These are phyloP conservation scores for Cladosporium sp. DNA, from an alignment of 2,329 filamentous ascomycete species.

Conservation along the genomic window DNA sequence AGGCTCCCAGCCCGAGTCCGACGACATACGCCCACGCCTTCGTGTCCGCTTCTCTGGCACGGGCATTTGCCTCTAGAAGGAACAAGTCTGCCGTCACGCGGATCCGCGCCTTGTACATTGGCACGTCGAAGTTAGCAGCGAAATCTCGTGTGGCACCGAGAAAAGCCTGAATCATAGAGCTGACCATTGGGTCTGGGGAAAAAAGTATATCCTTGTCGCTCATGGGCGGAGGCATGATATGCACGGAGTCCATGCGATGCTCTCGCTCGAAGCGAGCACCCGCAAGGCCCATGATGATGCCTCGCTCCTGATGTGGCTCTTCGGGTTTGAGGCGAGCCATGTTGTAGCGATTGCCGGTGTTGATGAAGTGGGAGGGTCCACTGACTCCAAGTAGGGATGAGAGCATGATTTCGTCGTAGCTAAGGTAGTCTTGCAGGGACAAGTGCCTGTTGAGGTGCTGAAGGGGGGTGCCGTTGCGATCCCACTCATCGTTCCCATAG, in stretches of 20 bases:
- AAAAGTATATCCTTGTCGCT: neutral
- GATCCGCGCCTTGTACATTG: slow-evolving; percentile 24
- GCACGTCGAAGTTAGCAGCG: slow-evolving; percentile 14
- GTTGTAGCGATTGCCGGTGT: slow-evolving; percentile 25
- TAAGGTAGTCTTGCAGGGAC: slow-evolving; percentile 25
- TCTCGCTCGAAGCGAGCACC: slow-evolving; percentile 28
- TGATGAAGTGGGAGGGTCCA: slow-evolving; percentile 27
- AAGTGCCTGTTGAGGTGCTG: slow-evolving; percentile 19
- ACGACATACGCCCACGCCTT: slow-evolving; percentile 27
- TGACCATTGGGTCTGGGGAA: slow-evolving; percentile 18
- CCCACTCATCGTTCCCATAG: slow-evolving; percentile 19
- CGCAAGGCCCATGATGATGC: slow-evolving; percentile 28
- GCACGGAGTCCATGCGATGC: slow-evolving; percentile 26
- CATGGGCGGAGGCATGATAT: slow-evolving; percentile 17
- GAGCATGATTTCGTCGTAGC: slow-evolving; percentile 32
- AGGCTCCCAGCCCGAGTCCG: slow-evolving; percentile 30
- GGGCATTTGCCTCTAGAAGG: slow-evolving; percentile 23
- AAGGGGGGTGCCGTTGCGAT: slow-evolving; percentile 21
- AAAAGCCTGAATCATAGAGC: slow-evolving; percentile 18
- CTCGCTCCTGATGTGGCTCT: slow-evolving; percentile 21
- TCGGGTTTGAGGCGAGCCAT: slow-evolving; percentile 5
- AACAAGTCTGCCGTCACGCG: slow-evolving; percentile 27
- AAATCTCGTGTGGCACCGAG: slow-evolving; percentile 14
- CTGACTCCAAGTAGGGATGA: slow-evolving; percentile 26
- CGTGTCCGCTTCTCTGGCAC: slow-evolving; percentile 17